Evolutionary conservation across 2,329 filamentous ascomycete genomes (phyloP).

Genomic region (Amauroascus verrucosus): DNA sequence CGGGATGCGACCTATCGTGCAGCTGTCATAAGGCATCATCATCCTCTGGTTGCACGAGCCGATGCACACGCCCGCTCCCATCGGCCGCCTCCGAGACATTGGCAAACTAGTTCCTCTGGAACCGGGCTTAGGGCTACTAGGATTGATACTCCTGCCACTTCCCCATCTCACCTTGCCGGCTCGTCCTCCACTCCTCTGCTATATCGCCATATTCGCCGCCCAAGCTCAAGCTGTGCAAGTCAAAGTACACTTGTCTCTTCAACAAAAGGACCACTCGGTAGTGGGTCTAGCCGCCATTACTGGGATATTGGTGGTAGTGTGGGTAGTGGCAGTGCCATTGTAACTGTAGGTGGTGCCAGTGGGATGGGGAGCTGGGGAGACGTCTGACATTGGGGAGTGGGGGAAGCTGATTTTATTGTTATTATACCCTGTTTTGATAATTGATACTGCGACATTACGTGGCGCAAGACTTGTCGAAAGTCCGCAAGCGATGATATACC

Average conservation of each 20-base stretch:
- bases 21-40: conserved; percentile 76
- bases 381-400: conserved; percentile 36
- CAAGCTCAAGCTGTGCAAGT: conserved; percentile 66
- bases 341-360: conserved; percentile 54
- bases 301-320: conserved; percentile 83
- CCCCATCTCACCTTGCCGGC: neutral
- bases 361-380: conserved; percentile 72
- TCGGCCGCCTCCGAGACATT: conserved; percentile 16
- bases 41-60: conserved; percentile 64
- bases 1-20: conserved; percentile 65
- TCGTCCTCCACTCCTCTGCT: conserved; percentile 25
- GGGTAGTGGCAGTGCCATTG: conserved; percentile 63
- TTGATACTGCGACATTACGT: neutral
- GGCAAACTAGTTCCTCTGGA: conserved; percentile 36
- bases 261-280: conserved; percentile 45
- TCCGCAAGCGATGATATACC: neutral
- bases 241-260: conserved; percentile 56
- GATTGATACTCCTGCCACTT: neutral
- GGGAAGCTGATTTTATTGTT: neutral
- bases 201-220: conserved; percentile 38
- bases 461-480: neutral
- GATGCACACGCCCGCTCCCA: conserved; percentile 37
- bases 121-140: conserved; percentile 23
- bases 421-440: neutral
- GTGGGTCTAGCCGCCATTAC: conserved; percentile 69